Base-by-base conservation (phyloP, 169 alveolate species). In the Eimeria brunetti region DNA sequence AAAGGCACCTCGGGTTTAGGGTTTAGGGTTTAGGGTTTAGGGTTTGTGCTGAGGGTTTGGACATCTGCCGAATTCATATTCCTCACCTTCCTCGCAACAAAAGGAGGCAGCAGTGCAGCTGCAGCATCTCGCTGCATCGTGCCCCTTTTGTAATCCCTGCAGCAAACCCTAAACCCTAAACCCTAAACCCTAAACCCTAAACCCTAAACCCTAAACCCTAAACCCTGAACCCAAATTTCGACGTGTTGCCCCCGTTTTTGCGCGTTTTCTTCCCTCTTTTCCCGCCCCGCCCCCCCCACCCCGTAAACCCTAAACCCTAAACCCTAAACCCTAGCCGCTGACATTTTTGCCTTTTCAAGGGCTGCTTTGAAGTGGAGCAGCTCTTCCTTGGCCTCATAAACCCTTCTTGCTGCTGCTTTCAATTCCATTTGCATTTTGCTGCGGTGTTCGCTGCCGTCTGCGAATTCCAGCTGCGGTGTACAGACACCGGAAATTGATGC, bases 121-220 rank as follows among this genome's bases (percentile, higher is more conserved):
- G 83, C 46, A 6, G 27, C 27, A 18, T 71, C 83, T 33, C 83
- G 38, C 36, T 38, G 83, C 38, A 71, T 14, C 8, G 83, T 71
- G 30, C 83, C 83, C 27, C 22, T 71, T 11, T 71, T 71, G 51
- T 71, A 71, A 14, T 71, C 83, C 83, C 83, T 71, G 83, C 83
- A 71, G 8, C 27, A 71, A n/a, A 71, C 53, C 51, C 51, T n/a
- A 71, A 33, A 71, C 83, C 83, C 83, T 71, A n/a, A 71, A 71
- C 51, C 83, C 83, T 71, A 71, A 38, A n/a, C 73, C 73, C 73
- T 62, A 62, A 62, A 62, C 73, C 73, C 73, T 62, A 62, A 62
- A 62, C 73, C 73, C 73, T 62, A 62, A 62, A 62, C 73, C 73
- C 73, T 62, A 62, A 62, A 62, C 73, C 73, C 73, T 62, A 62